Base-by-base conservation (phyloP, 345 rosid species). In the Salix purpurea region DNA sequence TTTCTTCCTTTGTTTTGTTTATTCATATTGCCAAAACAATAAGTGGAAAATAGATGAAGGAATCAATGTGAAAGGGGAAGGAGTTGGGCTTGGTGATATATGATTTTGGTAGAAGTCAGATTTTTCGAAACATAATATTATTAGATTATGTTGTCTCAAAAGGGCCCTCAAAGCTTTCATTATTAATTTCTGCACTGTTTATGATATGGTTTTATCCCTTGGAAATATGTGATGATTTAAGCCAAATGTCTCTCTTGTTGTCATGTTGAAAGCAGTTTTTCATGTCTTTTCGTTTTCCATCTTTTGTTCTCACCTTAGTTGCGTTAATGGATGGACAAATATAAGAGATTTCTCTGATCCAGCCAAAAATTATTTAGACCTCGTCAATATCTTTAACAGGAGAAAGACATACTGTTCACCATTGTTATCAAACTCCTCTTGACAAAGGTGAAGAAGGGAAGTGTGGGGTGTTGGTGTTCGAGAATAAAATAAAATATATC, bases 181-280 rank as follows among this genome's bases (percentile, higher is more conserved):
- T 44, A 37, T 60, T 74, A 37, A 74, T 30, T 30, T 44, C 16
- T 39, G 18, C 70, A 58, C 44, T 73, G 73, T 74, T 44, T 65
- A 74, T 74, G 67, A 78, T 71, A 81, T 75, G 77, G 78, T 75
- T 71, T 68, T 66, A 76, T 52, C 78, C 48, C 68, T 81, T 79
- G 84, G 84, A 84, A 73, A 71, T 71, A 74, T 81, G 78, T 67
- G 7, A 18, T 66, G 80, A 81, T 74, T 79, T 73, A 74, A 77
- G 44, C 74, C 67, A 74, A 50, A 67, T 79, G 85, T 82, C 83
- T 65, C 70, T 67, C 78, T 70, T 70, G 76, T 70, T 74, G 69
- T 74, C 78, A 69, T 62, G 30, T 69, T 42, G 62, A 64, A 9
- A 19, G 3, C 75, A 71, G 65, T 61, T 62, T 46, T 69, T 71